Base-by-base conservation (phyloP, 2,329 filamentous ascomycete species). In the Balansia obtecta region DNA sequence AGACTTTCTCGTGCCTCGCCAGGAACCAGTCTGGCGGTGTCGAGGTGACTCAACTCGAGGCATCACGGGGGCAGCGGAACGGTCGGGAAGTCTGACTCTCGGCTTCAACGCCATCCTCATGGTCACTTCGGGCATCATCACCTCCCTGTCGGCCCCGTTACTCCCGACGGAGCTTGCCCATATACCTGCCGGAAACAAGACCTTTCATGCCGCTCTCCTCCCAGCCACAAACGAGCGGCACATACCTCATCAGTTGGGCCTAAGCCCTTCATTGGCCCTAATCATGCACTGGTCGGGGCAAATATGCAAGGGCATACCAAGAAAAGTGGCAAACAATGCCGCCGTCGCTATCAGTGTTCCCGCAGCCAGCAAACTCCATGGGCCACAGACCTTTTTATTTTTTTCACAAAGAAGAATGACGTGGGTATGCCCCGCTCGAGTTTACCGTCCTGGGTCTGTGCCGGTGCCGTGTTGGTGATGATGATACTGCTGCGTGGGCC, bases 1-100 rank as follows among this genome's bases (percentile, higher is more conserved):
- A 12, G 27, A 4, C 47, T 79, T 18, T 80, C 75, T 0, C 79
- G 52, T 85, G 81, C 59, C 71, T 88, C 37, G 73, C 66, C 4
- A 60, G 68, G 0, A 71, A 76, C 49, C 55, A 66, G 41, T 65
- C 65, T 1, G 68, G 68, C n/a, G 65, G 71, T 18, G 64, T 69
- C n/a, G 66, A 65, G 46, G 63, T 63, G 20, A 71, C 72, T 57
- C 69, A 64, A 52, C 59, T 58, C 57, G 61, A 3, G 69, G 70
- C 43, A 61, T 73, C 43, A 60, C 63, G n/a, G 71, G 72, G 44
- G 68, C 68, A 0, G 54, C 71, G 20, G 20, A 48, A 55, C 3
- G 70, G 73, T 53, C 52, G 62, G 1, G 69, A 73, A 54, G 63
- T 71, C 3, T 72, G 68, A 68, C 60, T 72, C 53, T 71, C 18